Evolutionary conservation across 768 basidiomycete species (phyloP).

Genomic region (Gymnopilus junonius): DNA sequence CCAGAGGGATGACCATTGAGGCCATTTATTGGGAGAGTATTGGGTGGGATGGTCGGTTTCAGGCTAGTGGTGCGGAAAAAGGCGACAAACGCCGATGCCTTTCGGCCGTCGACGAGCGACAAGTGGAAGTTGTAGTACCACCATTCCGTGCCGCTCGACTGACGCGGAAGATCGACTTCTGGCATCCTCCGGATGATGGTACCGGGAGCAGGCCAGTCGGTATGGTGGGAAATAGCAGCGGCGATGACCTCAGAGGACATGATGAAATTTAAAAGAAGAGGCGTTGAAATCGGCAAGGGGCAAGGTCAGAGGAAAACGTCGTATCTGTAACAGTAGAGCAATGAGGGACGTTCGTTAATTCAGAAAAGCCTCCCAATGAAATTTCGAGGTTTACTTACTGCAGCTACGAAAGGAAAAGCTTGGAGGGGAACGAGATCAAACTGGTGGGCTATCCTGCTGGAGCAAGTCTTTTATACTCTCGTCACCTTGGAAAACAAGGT

Average conservation of each 20-base stretch:
- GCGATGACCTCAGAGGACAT: not conserved
- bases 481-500: not conserved
- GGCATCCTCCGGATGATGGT: not conserved
- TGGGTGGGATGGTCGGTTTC: not conserved
- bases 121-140: not conserved
- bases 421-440: not conserved
- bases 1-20: not conserved
- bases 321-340: not conserved
- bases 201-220: not conserved
- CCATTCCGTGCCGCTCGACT: not conserved
- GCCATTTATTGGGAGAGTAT: not conserved
- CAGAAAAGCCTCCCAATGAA: not conserved
- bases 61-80: not conserved
- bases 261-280: not conserved
- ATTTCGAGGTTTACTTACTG: not conserved
- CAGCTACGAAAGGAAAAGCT: not conserved
- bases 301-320: not conserved
- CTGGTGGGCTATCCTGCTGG: not conserved
- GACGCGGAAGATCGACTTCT: not conserved
- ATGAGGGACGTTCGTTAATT: not conserved
- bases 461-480: not conserved
- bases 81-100: not conserved
- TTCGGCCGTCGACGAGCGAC: not conserved
- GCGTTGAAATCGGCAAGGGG: not conserved
- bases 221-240: not conserved